Base-by-base conservation (phyloP, 2,329 filamentous ascomycete genomes). In the Lachnellula willkommii region DNA sequence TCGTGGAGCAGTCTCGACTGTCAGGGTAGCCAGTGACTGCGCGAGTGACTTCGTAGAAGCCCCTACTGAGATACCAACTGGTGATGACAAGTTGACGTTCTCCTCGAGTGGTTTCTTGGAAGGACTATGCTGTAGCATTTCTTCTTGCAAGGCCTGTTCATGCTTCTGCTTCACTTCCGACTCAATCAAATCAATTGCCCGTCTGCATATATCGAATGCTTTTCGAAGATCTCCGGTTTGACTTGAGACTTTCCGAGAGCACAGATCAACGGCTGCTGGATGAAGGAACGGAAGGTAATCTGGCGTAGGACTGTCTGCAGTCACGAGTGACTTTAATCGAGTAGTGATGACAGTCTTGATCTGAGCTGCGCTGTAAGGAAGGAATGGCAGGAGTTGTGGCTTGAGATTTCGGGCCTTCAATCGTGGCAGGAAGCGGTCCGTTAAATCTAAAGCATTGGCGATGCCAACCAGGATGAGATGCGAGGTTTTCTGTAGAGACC, bases 181-280 rank as follows among this genome's bases (percentile, higher is more conserved):
- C 72, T 97, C 94, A 49, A 96, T 84, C 22, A 96, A 75, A 70
- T 97, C 93, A 54, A 99, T 84, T 3, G 92, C 90, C 53, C 90
- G 84, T 47, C 90, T 87, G 71, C 93, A 91, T 57, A 99, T 90
- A 71, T 96, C 93, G 66, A 97, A 96, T 0, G 92, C 93, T 72
- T 95, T 96, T 58, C 94, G 89, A 49, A 99, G 73, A 71, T 99
- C 94, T 45, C 94, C 94, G 0, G 90, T 96, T 70, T 97, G 93
- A 53, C 88, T 90, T 4, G 94, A 88, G 15, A 99, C 90, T 71
- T 97, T 99, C 70, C 94, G 90, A 7, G 94, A 88, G 70, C 93
- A 95, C 46, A 99, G 85, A 67, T 95, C 90, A 64, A 99, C 91
- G 17, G 94, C 94, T 12, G 90, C 89, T 1, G 93, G 93, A 67